phyloP scores from a whole-genome alignment of 768 basidiomycete genomes.

The Trametes villosa region DNA sequence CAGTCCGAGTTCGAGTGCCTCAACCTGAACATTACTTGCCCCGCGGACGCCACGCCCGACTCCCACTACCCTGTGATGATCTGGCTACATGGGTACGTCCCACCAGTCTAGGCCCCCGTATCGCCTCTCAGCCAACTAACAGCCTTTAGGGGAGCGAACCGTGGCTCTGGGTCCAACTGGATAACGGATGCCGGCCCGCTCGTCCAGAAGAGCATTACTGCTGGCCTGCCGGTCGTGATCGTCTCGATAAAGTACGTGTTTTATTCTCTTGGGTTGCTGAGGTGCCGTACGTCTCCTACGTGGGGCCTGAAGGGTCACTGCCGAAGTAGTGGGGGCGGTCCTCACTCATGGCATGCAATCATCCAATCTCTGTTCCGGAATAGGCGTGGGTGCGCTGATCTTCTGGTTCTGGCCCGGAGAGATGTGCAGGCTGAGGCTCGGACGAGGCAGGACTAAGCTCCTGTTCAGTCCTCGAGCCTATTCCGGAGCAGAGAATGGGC shows the following conservation, averaged over 20 bases:
- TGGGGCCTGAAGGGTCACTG: constrained; percentile 18
- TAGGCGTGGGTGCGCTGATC: too few relatives aligned
- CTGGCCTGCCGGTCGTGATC: constrained; percentile 68
- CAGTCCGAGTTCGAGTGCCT: constrained; percentile 82
- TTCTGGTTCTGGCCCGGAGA: too few relatives aligned
- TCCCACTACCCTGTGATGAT: constrained; percentile 77
- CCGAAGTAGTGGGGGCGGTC: too few relatives aligned
- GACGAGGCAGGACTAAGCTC: too few relatives aligned
- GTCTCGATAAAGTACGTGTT: constrained; percentile 74
- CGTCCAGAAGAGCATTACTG: constrained; percentile 66
- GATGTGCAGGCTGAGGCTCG: too few relatives aligned
- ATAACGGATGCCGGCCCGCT: constrained; percentile 74
- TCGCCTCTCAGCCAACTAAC: constrained; percentile 11
- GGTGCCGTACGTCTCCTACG: constrained; percentile 11
- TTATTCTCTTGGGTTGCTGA: constrained; percentile 4
- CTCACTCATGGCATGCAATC: too few relatives aligned
- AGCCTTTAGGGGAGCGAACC: constrained; percentile 62
- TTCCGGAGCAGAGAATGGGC: too few relatives aligned
- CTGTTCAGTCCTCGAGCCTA: too few relatives aligned
- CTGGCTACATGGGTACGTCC: constrained; percentile 81
- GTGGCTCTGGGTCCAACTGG: constrained; percentile 78
- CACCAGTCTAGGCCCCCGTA: background rate
- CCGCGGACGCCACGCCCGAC: constrained; percentile 54
- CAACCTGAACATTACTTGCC: constrained; percentile 81
- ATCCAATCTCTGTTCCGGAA: too few relatives aligned